These are phyloP conservation scores for Pseudogymnoascus sp. DNA, from an alignment of 2,329 filamentous ascomycete species.

Conservation along the genomic window DNA sequence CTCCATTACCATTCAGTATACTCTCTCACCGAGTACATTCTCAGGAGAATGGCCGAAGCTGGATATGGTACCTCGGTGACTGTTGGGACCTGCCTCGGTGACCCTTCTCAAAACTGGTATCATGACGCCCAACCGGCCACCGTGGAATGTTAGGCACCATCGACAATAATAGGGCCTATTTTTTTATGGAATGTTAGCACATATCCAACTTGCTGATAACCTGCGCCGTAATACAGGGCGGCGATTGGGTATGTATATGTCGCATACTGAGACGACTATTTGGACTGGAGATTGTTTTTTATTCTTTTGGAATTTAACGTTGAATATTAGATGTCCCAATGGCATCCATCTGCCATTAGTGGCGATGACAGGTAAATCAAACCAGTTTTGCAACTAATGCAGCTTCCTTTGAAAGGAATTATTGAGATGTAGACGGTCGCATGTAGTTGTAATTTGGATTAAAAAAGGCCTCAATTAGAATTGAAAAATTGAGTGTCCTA, in stretches of 20 bases:
- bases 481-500: not conserved
- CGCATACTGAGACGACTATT: not conserved
- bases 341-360: not conserved
- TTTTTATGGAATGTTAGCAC: not conserved
- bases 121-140: slow-evolving; percentile 12
- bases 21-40: slow-evolving; percentile 31
- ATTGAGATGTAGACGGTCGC: not conserved
- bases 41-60: slow-evolving; percentile 29
- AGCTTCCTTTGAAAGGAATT: not conserved
- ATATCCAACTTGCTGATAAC: not conserved
- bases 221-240: not conserved
- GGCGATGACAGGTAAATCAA: not conserved
- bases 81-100: slow-evolving; percentile 39
- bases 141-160: not conserved
- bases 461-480: not conserved
- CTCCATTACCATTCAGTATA: slow-evolving; percentile 31
- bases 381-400: not conserved
- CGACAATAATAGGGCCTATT: not conserved
- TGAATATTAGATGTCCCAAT: not conserved
- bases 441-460: not conserved
- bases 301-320: not conserved
- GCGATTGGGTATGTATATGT: not conserved
- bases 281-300: not conserved
- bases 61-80: slow-evolving; percentile 34
- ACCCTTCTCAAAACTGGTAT: slow-evolving; percentile 38